Percentiles rank a stretch among this genome's conserved stretches.
Evolutionary conservation across 345 rosid genomes (phyloP).

Genomic region (Isatis tinctoria): DNA sequence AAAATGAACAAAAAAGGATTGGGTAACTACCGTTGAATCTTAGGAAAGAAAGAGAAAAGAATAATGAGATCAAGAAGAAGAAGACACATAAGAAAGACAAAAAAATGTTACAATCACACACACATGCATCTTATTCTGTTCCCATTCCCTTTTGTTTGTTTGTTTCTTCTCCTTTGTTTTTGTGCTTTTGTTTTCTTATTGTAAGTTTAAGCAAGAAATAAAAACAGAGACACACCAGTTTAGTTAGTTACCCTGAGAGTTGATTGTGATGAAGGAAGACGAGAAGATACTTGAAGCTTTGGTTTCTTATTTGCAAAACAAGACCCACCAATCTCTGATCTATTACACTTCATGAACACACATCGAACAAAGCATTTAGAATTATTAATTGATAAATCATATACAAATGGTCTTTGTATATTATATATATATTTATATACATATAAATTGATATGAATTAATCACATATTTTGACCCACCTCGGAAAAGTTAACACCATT

Average conservation of each 20-base stretch:
- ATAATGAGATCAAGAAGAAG: conserved; percentile 47
- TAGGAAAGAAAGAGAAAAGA: conserved; percentile 34
- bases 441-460: background rate
- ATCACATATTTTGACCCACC: conserved; percentile 12
- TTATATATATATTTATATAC: background rate
- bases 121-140: conserved; percentile 37
- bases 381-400: background rate
- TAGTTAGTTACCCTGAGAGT: conserved; percentile 58
- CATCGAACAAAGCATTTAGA: background rate
- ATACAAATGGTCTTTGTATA: background rate
- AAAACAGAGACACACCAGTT: conserved; percentile 9
- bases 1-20: conserved; percentile 1
- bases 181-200: conserved; percentile 19
- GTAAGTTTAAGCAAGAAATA: conserved; percentile 21
- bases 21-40: conserved; percentile 27
- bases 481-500: conserved; percentile 11
- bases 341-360: conserved; percentile 49
- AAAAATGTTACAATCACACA: conserved; percentile 27
- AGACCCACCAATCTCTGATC: conserved; percentile 60
- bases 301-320: conserved; percentile 58
- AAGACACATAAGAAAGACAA: conserved; percentile 79
- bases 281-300: conserved; percentile 56
- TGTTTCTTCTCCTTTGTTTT: conserved; percentile 20
- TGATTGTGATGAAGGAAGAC: conserved; percentile 42
- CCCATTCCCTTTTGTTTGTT: conserved; percentile 31